A percentile compares a stretch with the other conserved stretches of the same genome.
Conservation (phyloP, 768 basidiomycete genomes). For the Lactarius psammicola region DNA sequence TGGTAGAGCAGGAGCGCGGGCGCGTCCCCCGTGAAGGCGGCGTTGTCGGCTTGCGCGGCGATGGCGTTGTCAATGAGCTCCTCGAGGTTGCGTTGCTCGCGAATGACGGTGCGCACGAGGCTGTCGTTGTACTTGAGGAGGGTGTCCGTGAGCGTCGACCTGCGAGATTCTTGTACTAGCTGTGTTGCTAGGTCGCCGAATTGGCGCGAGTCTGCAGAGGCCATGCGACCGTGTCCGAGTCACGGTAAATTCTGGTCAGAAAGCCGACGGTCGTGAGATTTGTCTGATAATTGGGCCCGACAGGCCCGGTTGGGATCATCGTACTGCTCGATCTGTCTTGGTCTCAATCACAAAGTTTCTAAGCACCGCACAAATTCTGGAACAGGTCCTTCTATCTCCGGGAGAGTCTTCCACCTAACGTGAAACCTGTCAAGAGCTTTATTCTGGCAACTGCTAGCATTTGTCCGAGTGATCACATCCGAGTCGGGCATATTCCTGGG, state of each 20-base stretch:
- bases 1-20: slow-evolving; percentile 78
- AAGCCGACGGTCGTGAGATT: background rate
- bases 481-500: background rate
- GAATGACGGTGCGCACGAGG: slow-evolving; percentile 79
- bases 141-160: slow-evolving; percentile 80
- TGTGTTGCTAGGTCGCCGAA: slow-evolving; percentile 85
- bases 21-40: slow-evolving; percentile 45
- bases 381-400: background rate
- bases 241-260: background rate
- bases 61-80: slow-evolving; percentile 44
- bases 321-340: background rate
- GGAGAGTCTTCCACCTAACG: background rate
- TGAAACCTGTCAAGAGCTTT: background rate
- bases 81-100: slow-evolving; percentile 91
- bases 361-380: background rate
- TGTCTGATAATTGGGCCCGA: too few relatives aligned
- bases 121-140: slow-evolving; percentile 91
- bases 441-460: background rate
- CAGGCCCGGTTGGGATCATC: too few relatives aligned
- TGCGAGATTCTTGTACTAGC: slow-evolving; percentile 81
- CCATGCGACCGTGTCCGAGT: slow-evolving; percentile 32
- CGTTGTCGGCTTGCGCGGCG: slow-evolving; percentile 35
- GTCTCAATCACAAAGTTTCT: too few relatives aligned
- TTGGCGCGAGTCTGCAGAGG: slow-evolving; percentile 51
- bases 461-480: background rate